Base-by-base conservation (phyloP, 2,329 filamentous ascomycete genomes). In the Arthroderma sp. region DNA sequence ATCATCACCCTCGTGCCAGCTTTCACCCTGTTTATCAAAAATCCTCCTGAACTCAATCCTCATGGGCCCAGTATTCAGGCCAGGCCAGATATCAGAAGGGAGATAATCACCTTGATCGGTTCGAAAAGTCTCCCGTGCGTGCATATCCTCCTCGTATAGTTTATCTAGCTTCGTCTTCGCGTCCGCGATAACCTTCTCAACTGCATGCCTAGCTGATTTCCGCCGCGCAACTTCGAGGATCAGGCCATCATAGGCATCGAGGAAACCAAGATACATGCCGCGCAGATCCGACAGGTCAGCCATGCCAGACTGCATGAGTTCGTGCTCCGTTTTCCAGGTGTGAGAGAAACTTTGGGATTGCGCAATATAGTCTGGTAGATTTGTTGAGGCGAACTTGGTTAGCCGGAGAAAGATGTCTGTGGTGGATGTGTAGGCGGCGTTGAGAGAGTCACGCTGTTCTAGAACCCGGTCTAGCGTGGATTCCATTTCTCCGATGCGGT, bases 181-280 rank as follows among this genome's bases (percentile, higher is more conserved):
- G 55, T 88, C 87, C 48, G 76, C 77, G 57, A 87, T 82, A 28
- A 94, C 78, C 37, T 71, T 73, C 52, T 80, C 74, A 43, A 93
- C 81, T 50, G 83, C 80, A 30, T 81, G 77, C 55, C 91, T 83
- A 32, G 85, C 77, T 9, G 74, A 69, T 48, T 77, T 78, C 6
- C 91, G 75, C 27, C 91, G 73, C 43, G 83, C 81, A 4, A 87
- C 81, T 61, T 98, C 91, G 1, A 94, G 73, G 27, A 95, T 74
- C 8, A 98, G 69, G 15, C 81, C 80, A 53, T 86, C 83, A 57
- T 98, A 96, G 0, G 87, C 85, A 43, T 78, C 75, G 15, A 84
- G 73, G 56, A 96, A 98, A 11, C 82, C 80, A 49, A 89, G 83
- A 62, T 95, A 96, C 55, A 95, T 85, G n/a, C 77, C 70, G 7